A percentile compares a stretch with the other conserved stretches of the same genome.
Conservation (phyloP, 176 grass and related monocot species). For the Coix lacrymajobi region DNA sequence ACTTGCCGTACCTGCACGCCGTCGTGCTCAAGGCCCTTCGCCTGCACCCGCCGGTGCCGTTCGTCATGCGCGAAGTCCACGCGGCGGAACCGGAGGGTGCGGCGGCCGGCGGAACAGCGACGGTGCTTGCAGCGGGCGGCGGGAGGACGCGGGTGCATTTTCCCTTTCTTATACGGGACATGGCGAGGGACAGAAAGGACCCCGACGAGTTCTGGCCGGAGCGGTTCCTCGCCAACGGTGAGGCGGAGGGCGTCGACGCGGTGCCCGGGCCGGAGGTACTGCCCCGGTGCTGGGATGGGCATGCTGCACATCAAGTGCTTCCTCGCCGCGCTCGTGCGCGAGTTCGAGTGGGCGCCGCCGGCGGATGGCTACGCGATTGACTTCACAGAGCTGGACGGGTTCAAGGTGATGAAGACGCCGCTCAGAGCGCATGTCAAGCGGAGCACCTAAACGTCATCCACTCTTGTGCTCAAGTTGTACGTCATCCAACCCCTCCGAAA, state of each 20-base stretch:
- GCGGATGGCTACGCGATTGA: neutral
- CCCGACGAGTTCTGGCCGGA: constrained; percentile 40
- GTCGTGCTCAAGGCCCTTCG: constrained; percentile 1
- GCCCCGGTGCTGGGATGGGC: neutral
- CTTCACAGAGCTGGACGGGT: neutral
- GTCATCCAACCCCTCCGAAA: too few relatives aligned
- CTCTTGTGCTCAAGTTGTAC: too few relatives aligned
- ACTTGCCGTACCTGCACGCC: neutral
- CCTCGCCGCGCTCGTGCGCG: neutral
- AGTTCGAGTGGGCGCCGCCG: constrained; percentile 1
- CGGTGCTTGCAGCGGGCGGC: too few relatives aligned
- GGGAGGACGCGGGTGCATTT: neutral
- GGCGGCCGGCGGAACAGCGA: too few relatives aligned
- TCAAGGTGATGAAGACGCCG: neutral
- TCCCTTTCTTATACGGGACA: neutral
- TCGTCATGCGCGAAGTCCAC: neutral
- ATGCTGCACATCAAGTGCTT: neutral
- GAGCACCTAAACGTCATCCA: neutral
- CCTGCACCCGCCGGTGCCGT: neutral
- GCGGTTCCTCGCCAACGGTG: constrained; percentile 37
- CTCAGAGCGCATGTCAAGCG: neutral
- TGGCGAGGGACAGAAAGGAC: neutral
- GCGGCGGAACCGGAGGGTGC: neutral
- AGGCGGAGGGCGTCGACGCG: neutral
- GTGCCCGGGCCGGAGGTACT: neutral